Conservation (phyloP, 1,284 basidiomycete species). For the Macrocystidia cucumis region DNA sequence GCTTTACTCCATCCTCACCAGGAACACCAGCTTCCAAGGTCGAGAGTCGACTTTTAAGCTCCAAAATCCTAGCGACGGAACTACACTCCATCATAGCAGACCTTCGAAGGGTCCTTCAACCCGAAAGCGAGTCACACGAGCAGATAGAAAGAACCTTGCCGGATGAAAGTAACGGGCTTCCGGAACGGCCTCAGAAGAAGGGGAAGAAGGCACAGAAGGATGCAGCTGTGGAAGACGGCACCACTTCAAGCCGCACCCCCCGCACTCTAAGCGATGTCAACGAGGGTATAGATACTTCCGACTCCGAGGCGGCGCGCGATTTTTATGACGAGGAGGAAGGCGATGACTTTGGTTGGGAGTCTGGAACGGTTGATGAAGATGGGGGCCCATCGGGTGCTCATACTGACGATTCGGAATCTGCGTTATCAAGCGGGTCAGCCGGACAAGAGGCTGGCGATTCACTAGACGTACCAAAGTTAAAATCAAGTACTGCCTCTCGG, state of each 20-base stretch:
- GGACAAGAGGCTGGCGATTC: too few species aligned
- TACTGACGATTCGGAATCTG: conserved; percentile 33
- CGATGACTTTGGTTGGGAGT: conserved; percentile 55
- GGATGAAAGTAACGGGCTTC: conserved; percentile 19
- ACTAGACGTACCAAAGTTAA: too few species aligned
- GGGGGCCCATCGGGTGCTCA: too few species aligned
- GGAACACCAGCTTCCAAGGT: conserved; percentile 52
- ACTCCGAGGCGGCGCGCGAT: conserved; percentile 13
- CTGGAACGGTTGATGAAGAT: conserved; percentile 34
- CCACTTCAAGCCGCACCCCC: conserved; percentile 12
- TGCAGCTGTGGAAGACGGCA: conserved; percentile 4
- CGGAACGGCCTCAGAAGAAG: conserved; percentile 20
- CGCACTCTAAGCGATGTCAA: neutral
- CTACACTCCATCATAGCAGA: conserved; percentile 46
- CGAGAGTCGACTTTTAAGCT: conserved; percentile 70
- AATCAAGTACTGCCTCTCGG: too few species aligned
- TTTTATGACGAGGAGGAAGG: conserved; percentile 17
- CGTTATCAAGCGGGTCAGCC: too few species aligned
- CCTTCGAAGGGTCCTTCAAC: conserved; percentile 37
- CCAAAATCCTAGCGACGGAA: conserved; percentile 64
- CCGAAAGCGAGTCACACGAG: conserved; percentile 18
- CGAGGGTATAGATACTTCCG: conserved; percentile 6
- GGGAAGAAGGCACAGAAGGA: conserved; percentile 21
- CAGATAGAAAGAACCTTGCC: conserved; percentile 10
- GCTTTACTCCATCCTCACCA: conserved; percentile 22